phyloP scores from a whole-genome alignment of 2,329 filamentous ascomycete species.

The Leptographium lundbergii region DNA sequence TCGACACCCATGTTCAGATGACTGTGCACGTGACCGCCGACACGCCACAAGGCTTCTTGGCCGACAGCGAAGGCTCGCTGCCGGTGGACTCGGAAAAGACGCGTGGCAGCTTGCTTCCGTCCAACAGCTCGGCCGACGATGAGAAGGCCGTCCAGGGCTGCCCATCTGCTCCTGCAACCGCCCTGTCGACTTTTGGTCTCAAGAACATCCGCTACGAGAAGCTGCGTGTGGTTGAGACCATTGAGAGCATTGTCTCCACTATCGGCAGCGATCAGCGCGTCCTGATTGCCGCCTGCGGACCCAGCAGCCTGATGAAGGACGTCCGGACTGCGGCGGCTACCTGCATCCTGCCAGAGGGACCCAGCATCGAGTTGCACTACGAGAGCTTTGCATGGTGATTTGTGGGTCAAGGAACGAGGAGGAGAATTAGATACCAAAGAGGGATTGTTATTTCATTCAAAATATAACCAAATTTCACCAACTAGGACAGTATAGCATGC shows the following conservation, averaged over 20 bases:
- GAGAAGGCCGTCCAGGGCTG: background rate
- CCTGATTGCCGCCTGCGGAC: constrained; percentile 35
- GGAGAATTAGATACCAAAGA: background rate
- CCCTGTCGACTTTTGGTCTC: background rate
- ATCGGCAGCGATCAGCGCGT: constrained; percentile 22
- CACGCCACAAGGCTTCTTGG: background rate
- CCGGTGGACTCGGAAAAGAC: background rate
- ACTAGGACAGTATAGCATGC: no score
- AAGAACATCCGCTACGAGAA: constrained; percentile 2
- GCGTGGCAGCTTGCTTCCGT: background rate
- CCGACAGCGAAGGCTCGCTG: background rate
- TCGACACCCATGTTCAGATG: background rate
- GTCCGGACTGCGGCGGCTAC: constrained; percentile 30
- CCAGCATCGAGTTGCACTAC: constrained; percentile 35
- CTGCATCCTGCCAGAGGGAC: constrained; percentile 28
- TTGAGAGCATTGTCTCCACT: background rate
- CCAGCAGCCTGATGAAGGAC: constrained; percentile 27
- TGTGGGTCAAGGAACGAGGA: background rate
- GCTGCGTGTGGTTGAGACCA: background rate
- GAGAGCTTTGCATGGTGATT: constrained; percentile 29
- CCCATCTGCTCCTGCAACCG: background rate
- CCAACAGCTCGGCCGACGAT: background rate
- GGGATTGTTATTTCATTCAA: background rate
- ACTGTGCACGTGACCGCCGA: constrained; percentile 1
- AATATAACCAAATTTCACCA: no score